Evolutionary conservation across 2,329 filamentous ascomycete species (phyloP), one percentile per base, ranked within the genome.

Genomic region (Phialemonium atrogriseum): DNA sequence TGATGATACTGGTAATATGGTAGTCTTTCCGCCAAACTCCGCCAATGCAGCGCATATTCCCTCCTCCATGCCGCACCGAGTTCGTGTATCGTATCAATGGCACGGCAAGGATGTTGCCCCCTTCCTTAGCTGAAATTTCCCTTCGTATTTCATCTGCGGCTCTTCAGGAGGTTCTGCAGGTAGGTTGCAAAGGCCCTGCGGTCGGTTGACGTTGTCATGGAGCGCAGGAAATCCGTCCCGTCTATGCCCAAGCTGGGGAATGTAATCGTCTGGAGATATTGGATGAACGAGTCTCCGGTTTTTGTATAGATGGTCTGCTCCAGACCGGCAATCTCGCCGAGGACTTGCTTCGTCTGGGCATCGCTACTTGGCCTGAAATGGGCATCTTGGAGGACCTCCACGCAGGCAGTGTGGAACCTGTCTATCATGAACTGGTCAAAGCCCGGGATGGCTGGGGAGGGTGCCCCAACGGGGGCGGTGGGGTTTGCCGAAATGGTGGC

Each of bases 361-460:
- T 98, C 91, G 33, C 64, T 60, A 41, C 79, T 78, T 1, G 85
- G 77, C 42, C 82, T 82, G 68, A 96, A 95, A 13, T 71, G 71
- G 5, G 81, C 68, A 26, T 88, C 82, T 23, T 76, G 77, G 21
- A 94, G 76, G 6, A 96, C 78, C 24, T 84, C 82, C 91, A 91
- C 98, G 54, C 84, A 88, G 7, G 93, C 70, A 0, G 84, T 74
- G 36, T 94, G 89, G 62, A 98, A 94, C 14, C 83, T 76, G 25
- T 84, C 77, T 36, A 96, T 83, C 58, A 94, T 82, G 59, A 94
- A 96, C 35, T 75, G 73, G 46, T 94, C 87, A 52, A 98, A 98
- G 6, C 91, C 89, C 3, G 88, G 84, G 17, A 98, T 77, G 12
- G 59, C 60, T 9, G 77, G 76, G 9, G 59, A 54, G 4, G 75